Percentiles rank a stretch among this genome's conserved stretches.
phyloP scores from a whole-genome alignment of 1,284 basidiomycete genomes.

The Cerioporus squamosus region DNA sequence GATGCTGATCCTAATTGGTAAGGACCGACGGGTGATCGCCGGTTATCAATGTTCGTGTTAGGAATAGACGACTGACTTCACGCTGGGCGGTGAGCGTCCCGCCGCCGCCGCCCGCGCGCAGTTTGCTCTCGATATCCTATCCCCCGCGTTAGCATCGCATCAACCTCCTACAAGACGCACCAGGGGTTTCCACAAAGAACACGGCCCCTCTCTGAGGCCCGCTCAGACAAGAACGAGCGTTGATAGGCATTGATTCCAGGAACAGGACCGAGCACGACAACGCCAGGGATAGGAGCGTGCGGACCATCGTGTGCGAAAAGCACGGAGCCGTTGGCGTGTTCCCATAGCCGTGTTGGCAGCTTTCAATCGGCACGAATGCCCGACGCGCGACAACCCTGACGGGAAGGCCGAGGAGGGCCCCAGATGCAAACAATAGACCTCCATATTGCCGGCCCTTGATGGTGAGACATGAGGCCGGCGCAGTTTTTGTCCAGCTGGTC shows the following conservation, averaged over 20 bases:
- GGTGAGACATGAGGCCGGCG: slow-evolving; percentile 8
- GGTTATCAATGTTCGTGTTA: slow-evolving; percentile 14
- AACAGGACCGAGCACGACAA: slow-evolving; percentile 8
- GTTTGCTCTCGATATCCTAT: no score
- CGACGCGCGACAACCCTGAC: slow-evolving; percentile 15
- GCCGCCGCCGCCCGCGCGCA: slow-evolving; percentile 11
- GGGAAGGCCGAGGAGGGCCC: slow-evolving; percentile 13
- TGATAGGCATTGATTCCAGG: not conserved
- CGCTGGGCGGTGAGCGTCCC: slow-evolving; percentile 14
- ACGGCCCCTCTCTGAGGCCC: not conserved
- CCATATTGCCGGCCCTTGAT: slow-evolving; percentile 15
- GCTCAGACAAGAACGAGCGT: not conserved
- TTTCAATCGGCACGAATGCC: slow-evolving; percentile 13
- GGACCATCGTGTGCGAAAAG: slow-evolving; percentile 18
- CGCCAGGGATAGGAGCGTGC: slow-evolving; percentile 4
- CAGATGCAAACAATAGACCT: slow-evolving; percentile 13
- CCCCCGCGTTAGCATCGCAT: no score
- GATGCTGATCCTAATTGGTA: slow-evolving; percentile 24
- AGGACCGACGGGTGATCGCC: slow-evolving; percentile 21
- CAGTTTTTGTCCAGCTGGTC: slow-evolving; percentile 6
- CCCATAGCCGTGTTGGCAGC: slow-evolving; percentile 10
- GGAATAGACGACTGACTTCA: slow-evolving; percentile 12
- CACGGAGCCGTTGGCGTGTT: slow-evolving; percentile 19
- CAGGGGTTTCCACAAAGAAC: not conserved
- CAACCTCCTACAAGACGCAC: slow-evolving; percentile 6